These are phyloP conservation scores for Penicillium sp. DNA, from an alignment of 2,329 filamentous ascomycete genomes.

Conservation along the genomic window DNA sequence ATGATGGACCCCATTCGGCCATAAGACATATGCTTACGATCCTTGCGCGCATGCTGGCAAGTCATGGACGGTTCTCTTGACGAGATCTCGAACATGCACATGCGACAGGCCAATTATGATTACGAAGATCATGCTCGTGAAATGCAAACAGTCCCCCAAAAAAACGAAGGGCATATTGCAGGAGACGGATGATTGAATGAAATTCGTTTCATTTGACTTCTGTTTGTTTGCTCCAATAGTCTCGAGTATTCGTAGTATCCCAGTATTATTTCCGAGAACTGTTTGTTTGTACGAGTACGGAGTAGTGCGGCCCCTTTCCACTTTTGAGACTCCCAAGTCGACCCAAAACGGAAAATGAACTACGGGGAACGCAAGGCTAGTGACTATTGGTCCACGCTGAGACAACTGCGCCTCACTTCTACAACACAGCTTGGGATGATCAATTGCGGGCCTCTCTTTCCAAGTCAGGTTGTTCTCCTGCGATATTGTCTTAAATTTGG, in stretches of 20 bases:
- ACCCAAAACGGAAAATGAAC: not conserved
- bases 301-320: not conserved
- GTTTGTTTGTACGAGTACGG: not conserved
- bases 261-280: not conserved
- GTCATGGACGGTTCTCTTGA: slow-evolving; percentile 1
- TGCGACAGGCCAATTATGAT: slow-evolving; percentile 5
- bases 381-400: slow-evolving; percentile 2
- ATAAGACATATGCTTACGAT: slow-evolving; percentile 1
- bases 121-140: slow-evolving; percentile 2
- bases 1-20: slow-evolving; percentile 11
- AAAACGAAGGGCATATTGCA: not conserved
- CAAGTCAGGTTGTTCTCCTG: not conserved
- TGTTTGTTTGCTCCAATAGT: not conserved
- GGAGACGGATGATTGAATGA: not conserved
- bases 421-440: not conserved
- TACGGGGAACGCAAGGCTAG: not conserved
- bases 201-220: not conserved
- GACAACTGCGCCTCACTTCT: slow-evolving; percentile 4
- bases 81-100: slow-evolving; percentile 3
- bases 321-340: not conserved
- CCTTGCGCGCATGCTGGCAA: slow-evolving; percentile 8
- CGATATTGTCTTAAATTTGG: not conserved
- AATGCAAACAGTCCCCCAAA: not conserved
- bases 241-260: not conserved
- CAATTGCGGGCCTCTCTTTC: not conserved